Evolutionary conservation across 139 green algal species (phyloP).

Genomic region (Raphidocelis subcapitata): DNA sequence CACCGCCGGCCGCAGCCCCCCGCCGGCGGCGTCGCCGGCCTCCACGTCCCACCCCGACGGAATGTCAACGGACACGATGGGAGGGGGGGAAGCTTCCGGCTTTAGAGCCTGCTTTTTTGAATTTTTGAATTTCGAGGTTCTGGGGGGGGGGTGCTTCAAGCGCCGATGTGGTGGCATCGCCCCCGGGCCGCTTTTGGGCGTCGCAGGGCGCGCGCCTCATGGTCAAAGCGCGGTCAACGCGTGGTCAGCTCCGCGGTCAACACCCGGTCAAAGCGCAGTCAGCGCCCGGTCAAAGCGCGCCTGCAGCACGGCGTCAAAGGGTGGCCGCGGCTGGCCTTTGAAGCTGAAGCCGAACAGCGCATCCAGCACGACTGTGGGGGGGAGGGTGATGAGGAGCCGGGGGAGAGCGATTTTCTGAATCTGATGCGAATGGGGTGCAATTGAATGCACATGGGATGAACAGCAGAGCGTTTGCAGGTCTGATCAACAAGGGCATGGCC

Average conservation of each 20-base stretch:
- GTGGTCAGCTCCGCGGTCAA: no score
- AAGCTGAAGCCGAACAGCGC: constrained; percentile 98
- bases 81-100: constrained; percentile 38
- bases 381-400: not conserved
- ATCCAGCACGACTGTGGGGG: constrained; percentile 78
- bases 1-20: constrained; percentile 78
- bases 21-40: constrained; percentile 42
- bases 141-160: no score
- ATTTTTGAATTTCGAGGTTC: no score
- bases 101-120: constrained; percentile 50
- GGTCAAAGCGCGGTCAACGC: no score
- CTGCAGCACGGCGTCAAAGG: constrained; percentile 86
- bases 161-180: no score
- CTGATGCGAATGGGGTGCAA: no score
- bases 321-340: constrained; percentile 79
- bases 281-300: constrained; percentile 37
- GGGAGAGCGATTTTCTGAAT: not conserved
- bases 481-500: no score
- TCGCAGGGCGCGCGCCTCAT: no score
- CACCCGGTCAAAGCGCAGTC: no score
- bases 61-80: constrained; percentile 74
- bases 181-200: no score
- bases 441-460: no score
- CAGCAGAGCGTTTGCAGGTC: no score
- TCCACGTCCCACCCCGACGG: constrained; percentile 88